phyloP scores from a whole-genome alignment of 2,329 filamentous ascomycete species.

The Colletotrichum liriopes region DNA sequence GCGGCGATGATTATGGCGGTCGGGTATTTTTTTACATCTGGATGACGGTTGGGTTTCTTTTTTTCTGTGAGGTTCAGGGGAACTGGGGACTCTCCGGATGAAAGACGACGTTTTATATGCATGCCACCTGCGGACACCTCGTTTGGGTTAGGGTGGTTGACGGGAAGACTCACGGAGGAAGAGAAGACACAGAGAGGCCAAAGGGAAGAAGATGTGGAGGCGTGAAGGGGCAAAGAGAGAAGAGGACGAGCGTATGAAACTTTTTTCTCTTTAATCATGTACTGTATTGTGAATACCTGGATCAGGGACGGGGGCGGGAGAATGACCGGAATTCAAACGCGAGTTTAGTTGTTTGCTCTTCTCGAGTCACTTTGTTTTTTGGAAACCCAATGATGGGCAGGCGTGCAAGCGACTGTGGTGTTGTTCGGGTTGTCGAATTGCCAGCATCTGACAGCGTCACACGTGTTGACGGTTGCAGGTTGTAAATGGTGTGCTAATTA shows the following conservation, averaged over 20 bases:
- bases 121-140: neutral
- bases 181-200: neutral
- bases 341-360: slow-evolving; percentile 24
- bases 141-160: neutral
- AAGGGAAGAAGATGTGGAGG: neutral
- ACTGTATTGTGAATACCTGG: slow-evolving; percentile 44
- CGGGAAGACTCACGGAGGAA: neutral
- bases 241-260: slow-evolving; percentile 34
- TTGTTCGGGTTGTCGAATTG: neutral
- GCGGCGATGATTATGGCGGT: slow-evolving; percentile 7
- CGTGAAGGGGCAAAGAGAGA: neutral
- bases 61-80: neutral
- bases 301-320: slow-evolving; percentile 14
- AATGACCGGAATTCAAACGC: slow-evolving; percentile 36
- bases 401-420: neutral
- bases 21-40: slow-evolving; percentile 10
- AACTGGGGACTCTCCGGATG: neutral
- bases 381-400: neutral
- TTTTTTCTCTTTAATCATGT: slow-evolving; percentile 30
- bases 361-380: neutral
- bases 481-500: no score
- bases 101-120: slow-evolving; percentile 7
- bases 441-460: neutral
- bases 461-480: neutral
- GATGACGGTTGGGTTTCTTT: neutral